Percentiles rank a stretch among this genome's conserved stretches.
These are phyloP conservation scores for Crithidia brevicula DNA, from an alignment of 208 protist species.

Conservation along the genomic window DNA sequence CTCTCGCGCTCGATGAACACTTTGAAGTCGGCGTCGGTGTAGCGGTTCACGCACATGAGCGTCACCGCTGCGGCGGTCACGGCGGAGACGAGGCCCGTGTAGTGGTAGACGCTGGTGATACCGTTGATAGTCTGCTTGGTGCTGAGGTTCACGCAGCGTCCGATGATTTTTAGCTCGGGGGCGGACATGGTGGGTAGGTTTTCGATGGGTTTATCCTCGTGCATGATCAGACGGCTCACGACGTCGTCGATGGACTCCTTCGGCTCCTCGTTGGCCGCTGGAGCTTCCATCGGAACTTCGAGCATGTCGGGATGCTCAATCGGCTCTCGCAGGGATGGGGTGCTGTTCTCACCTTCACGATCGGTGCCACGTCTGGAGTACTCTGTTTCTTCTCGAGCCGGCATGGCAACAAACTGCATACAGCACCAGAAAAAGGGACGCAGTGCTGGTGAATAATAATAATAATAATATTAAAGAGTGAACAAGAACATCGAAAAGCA, in stretches of 20 bases:
- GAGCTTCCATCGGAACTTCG: neutral
- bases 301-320: neutral
- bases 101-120: conserved; percentile 42
- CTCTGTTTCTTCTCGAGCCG: neutral
- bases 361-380: neutral
- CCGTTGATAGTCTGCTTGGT: conserved; percentile 43
- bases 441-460: too few species aligned
- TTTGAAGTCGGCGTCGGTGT: conserved; percentile 57
- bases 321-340: neutral
- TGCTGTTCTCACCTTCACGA: neutral
- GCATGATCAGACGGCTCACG: conserved; percentile 40
- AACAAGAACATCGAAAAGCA: neutral
- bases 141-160: conserved; percentile 56
- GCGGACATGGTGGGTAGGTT: conserved; percentile 53
- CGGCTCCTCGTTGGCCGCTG: neutral
- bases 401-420: neutral
- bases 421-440: too few species aligned
- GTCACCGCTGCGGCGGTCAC: conserved; percentile 65
- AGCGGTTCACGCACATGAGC: conserved; percentile 62
- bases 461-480: neutral
- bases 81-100: conserved; percentile 64
- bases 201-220: conserved; percentile 45
- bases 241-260: conserved; percentile 34
- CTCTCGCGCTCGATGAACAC: conserved; percentile 13
- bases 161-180: conserved; percentile 70